Conservation (phyloP, 768 basidiomycete genomes). For the Roridomyces roridus region DNA sequence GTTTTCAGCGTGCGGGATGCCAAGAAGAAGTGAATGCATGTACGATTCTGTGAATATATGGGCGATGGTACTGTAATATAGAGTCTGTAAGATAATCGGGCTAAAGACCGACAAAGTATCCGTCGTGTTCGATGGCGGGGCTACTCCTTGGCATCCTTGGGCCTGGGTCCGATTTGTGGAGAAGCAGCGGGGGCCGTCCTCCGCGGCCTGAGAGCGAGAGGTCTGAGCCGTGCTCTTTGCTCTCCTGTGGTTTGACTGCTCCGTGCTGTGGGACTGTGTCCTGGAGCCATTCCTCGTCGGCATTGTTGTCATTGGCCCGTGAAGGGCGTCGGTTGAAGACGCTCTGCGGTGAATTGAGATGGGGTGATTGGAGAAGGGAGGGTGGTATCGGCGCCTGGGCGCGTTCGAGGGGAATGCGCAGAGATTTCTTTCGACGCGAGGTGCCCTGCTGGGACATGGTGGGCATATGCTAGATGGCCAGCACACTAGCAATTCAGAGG, state of each 20-base stretch:
- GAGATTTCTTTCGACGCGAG: slow-evolving; percentile 43
- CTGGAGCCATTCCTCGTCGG: slow-evolving; percentile 67
- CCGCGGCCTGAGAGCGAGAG: neutral
- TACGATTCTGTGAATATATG: slow-evolving; percentile 12
- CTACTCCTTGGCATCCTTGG: neutral
- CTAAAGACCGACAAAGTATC: slow-evolving; percentile 18
- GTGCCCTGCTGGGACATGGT: slow-evolving; percentile 14
- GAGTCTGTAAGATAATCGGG: neutral
- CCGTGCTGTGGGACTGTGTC: slow-evolving; percentile 60
- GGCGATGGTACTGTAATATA: slow-evolving; percentile 1
- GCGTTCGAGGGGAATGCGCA: slow-evolving; percentile 40
- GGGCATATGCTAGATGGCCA: no score
- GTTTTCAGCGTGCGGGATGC: slow-evolving; percentile 77
- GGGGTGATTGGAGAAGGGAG: slow-evolving; percentile 59
- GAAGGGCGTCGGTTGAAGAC: slow-evolving; percentile 47
- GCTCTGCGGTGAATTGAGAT: slow-evolving; percentile 57
- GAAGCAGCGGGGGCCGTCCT: neutral
- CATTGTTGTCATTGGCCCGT: slow-evolving; percentile 45
- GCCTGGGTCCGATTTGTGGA: slow-evolving; percentile 7
- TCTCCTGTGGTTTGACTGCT: slow-evolving; percentile 16
- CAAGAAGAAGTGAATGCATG: slow-evolving; percentile 66
- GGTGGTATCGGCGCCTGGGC: slow-evolving; percentile 61
- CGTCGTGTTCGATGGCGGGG: slow-evolving; percentile 2
- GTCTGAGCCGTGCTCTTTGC: slow-evolving; percentile 11
- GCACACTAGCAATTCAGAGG: no score